phyloP scores from a whole-genome alignment of 2,329 filamentous ascomycete species.

The Lasiodiplodia gonubiensis region DNA sequence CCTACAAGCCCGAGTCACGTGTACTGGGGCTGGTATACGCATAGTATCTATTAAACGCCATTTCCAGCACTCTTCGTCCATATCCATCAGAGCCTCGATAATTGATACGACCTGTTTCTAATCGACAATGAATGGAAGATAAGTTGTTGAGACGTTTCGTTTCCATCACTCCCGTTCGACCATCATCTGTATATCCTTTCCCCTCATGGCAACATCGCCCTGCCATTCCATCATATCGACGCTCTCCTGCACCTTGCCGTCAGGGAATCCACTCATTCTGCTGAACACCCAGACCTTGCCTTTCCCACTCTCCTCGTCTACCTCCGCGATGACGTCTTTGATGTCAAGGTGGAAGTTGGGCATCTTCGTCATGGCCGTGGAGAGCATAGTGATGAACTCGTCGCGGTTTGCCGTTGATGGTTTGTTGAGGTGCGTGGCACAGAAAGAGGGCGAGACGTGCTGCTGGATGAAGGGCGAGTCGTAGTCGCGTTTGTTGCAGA shows the following conservation, averaged over 20 bases:
- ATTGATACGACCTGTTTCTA: background rate
- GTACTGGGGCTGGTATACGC: background rate
- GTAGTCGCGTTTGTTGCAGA: conserved; percentile 5
- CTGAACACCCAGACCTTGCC: conserved; percentile 13
- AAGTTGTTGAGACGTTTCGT: background rate
- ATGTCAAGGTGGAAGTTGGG: background rate
- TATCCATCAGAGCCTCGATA: background rate
- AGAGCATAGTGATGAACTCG: background rate
- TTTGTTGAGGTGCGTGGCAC: background rate
- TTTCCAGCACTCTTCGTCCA: background rate
- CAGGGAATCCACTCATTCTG: conserved; percentile 8
- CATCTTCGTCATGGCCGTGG: background rate
- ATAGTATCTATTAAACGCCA: background rate
- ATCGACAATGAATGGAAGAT: background rate
- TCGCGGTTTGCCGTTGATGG: background rate
- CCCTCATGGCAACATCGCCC: conserved; percentile 3
- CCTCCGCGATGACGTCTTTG: conserved; percentile 1
- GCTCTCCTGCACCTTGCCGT: background rate
- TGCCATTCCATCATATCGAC: conserved; percentile 24
- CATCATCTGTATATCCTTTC: conserved; percentile 13
- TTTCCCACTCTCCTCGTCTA: background rate
- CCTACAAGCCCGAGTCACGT: background rate
- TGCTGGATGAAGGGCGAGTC: conserved; percentile 6
- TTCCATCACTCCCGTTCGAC: background rate
- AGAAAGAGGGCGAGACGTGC: conserved; percentile 2